These are phyloP conservation scores for Tetrahymena malaccensis DNA, from an alignment of 73 alveolate species.

Conservation along the genomic window DNA sequence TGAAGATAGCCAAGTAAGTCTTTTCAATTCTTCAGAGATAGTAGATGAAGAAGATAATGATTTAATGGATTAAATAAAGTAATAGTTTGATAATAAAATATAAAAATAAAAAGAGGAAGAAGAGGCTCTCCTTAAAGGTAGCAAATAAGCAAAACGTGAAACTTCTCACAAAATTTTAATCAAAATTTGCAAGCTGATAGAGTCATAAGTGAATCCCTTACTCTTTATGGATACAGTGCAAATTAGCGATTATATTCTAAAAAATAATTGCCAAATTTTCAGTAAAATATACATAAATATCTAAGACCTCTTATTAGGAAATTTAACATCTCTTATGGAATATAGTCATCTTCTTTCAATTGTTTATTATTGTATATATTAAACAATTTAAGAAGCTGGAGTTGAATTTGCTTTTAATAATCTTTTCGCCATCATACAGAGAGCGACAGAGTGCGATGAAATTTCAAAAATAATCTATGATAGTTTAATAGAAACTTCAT, in stretches of 20 bases:
- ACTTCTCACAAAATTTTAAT: background rate
- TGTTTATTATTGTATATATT: background rate
- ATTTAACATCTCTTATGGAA: background rate
- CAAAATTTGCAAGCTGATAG: background rate
- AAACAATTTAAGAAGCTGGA: background rate
- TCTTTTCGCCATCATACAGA: background rate
- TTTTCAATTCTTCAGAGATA: background rate
- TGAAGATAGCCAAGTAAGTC: background rate
- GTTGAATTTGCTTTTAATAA: background rate
- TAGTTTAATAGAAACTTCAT: background rate
- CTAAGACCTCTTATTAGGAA: background rate
- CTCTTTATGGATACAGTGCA: background rate
- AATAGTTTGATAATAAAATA: background rate
- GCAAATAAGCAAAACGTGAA: background rate
- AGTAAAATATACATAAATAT: background rate
- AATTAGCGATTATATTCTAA: background rate
- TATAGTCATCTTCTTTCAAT: background rate
- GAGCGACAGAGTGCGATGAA: background rate
- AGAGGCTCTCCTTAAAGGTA: background rate
- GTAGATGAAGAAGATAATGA: background rate
- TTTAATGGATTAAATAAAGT: background rate
- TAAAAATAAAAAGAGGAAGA: background rate
- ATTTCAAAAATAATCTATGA: background rate
- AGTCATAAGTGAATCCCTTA: background rate
- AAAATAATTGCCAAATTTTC: background rate